Evolutionary conservation across 805 yeast species (phyloP), one percentile per base, ranked within the genome.

Genomic region (Wickerhamia fluorescens): DNA sequence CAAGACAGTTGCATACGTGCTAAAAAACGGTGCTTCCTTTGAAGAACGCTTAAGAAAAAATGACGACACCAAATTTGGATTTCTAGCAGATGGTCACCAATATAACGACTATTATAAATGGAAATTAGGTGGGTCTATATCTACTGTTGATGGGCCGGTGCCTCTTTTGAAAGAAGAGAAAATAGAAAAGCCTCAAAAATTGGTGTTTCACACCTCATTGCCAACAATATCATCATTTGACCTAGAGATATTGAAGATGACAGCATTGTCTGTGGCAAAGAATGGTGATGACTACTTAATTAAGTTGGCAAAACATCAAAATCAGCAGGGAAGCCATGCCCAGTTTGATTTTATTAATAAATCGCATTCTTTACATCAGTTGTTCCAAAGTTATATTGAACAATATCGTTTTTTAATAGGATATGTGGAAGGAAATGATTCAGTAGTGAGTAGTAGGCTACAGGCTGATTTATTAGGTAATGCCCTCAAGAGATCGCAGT

Each of bases 1-100:
- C 28, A 82, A 79, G 45, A 82, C 95, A 0, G 86, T 79, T 0
- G 71, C 61, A 3, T 84, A 79, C 44, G 85, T 87, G 5, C 41
- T 56, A 16, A 63, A 80, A 37, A 81, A 84, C 45, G 95, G 95
- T 0, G 43, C 49, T 1, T 58, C 69, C 2, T 83, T 85, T 53
- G 92, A 78, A 42, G 58, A 59, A 7, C 58, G 80, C 28, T 66
- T 84, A 33, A 54, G 56, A 11, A 75, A 76, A 37, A 50, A 58
- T 10, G 49, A 56, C 5, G 66, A 66, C 28, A 61, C 63, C 17
- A 73, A 75, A 45, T 83, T 86, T 50, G 58, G 69, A n/a, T 88
- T 88, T 44, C 50, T 87, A 5, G 49, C 62, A 12, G 63, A 61
- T 1, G 59, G 54, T 2, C 73, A 81, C 51, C 71, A 75, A 7